Evolutionary conservation across 441 rosid genomes (phyloP), one percentile per base, ranked within the genome.

Genomic region (Pelargonium myrrhifolium): DNA sequence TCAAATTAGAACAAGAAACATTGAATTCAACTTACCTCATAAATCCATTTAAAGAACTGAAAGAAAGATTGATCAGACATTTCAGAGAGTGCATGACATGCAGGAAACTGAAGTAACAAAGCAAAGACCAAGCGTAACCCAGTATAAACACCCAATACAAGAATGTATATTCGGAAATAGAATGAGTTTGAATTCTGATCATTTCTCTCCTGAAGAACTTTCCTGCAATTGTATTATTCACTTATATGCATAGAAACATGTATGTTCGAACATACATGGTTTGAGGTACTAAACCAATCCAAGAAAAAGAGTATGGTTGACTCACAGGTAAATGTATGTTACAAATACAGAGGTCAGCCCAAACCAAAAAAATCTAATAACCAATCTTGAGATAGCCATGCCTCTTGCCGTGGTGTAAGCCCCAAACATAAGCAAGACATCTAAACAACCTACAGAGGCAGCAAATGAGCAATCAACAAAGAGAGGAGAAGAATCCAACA

Each of bases 1-100:
- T 47, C 65, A 24, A 37, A 37, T 37, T 37, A 37, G 40, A 66
- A 20, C 22, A 64, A 68, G 64, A 61, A 31, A 79, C 22, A 65
- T 35, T 61, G 61, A 73, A 71, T 59, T 63, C 43, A 39, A 69
- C 65, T 64, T 80, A 90, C 99, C 98, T 96, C 84, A 82, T 96
- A 96, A 71, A 96, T 90, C 99, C 99, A 96, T 83, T 96, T 96
- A 69, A 96, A 96, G 80, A 96, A 88, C 80, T 93, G 99, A 81
- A 96, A 96, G 80, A 96, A 96, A 39, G 93, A 79, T 69, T 93
- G 99, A 82, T 96, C 89, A 40, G 97, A 90, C 83, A 90, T 84
- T 58, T 80, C 97, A 64, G 99, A 96, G 65, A 96, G 78, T 49
- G 85, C 58, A 82, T 93, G 99, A 79, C 97, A 96, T 49, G 89